These are phyloP conservation scores for Pseudonectria foliicola DNA, from an alignment of 2,329 filamentous ascomycete species.

Conservation along the genomic window DNA sequence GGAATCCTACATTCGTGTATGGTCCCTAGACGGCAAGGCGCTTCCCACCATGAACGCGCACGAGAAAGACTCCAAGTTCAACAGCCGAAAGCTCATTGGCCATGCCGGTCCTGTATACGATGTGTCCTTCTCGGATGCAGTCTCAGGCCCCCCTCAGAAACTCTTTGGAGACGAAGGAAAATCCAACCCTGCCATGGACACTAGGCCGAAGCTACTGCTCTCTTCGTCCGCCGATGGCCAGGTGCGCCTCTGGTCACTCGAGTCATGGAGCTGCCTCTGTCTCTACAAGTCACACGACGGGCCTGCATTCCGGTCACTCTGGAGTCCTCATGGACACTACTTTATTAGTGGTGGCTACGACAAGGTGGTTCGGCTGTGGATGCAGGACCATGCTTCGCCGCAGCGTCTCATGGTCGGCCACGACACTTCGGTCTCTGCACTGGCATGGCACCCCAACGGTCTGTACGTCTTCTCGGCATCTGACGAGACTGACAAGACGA, in stretches of 20 bases:
- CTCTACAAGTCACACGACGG: constrained; percentile 91
- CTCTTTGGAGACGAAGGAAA: constrained; percentile 45
- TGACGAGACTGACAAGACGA: constrained; percentile 76
- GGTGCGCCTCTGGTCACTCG: constrained; percentile 86
- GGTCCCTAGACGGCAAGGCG: constrained; percentile 80
- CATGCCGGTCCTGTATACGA: constrained; percentile 86
- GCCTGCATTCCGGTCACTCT: constrained; percentile 80
- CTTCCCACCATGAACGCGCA: constrained; percentile 59
- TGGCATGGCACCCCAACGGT: constrained; percentile 93
- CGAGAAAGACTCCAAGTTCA: constrained; percentile 53
- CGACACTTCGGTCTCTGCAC: constrained; percentile 81
- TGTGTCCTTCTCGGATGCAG: constrained; percentile 74
- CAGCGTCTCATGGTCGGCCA: constrained; percentile 86
- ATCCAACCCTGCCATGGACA: constrained; percentile 37
- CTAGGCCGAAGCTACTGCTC: constrained; percentile 66
- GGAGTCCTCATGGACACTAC: constrained; percentile 93
- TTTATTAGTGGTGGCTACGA: constrained; percentile 85
- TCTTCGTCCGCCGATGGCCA: constrained; percentile 84
- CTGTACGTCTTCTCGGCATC: constrained; percentile 91
- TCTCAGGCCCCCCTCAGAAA: constrained; percentile 45
- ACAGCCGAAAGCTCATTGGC: constrained; percentile 69
- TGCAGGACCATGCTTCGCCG: constrained; percentile 84
- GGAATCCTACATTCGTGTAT: constrained; percentile 93
- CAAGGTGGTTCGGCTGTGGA: constrained; percentile 84
- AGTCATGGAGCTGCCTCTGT: constrained; percentile 86